Percentiles rank a stretch among this genome's conserved stretches.
Conservation (phyloP, 371 early-diverging fungal genomes). For the Rhizomucor pusillus region DNA sequence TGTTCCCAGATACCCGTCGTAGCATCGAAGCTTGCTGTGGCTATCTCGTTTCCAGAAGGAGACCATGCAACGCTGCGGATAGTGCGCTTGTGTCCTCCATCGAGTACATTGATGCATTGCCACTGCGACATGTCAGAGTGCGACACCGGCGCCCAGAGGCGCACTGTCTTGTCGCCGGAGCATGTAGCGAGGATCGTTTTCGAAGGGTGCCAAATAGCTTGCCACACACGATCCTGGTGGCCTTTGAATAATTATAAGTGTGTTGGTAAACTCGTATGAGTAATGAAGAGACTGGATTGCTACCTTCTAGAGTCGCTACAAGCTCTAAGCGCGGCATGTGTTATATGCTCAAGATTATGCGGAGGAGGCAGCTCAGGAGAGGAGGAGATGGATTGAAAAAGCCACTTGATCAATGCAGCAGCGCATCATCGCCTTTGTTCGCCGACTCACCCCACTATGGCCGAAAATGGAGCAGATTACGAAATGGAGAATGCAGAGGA, state of each 20-base stretch:
- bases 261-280: too few species aligned
- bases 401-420: too few species aligned
- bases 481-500: slow-evolving; percentile 1
- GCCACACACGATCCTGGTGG: slow-evolving; percentile 91
- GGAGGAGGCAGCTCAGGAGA: too few species aligned
- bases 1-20: slow-evolving; percentile 91
- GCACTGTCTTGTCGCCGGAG: slow-evolving; percentile 85
- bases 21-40: slow-evolving; percentile 93
- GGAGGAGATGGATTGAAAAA: too few species aligned
- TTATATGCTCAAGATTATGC: too few species aligned
- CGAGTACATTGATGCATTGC: slow-evolving; percentile 77
- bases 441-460: background rate
- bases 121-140: slow-evolving; percentile 51
- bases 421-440: too few species aligned
- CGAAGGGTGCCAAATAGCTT: slow-evolving; percentile 85
- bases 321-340: slow-evolving; percentile 48
- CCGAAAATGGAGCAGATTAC: background rate
- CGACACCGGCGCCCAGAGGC: slow-evolving; percentile 71
- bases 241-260: slow-evolving; percentile 42
- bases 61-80: slow-evolving; percentile 89
- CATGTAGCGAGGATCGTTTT: slow-evolving; percentile 76
- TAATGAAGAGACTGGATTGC: background rate
- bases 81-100: slow-evolving; percentile 87
- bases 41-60: slow-evolving; percentile 72
- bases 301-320: slow-evolving; percentile 42